Conservation (phyloP, 179 eudicot genomes). For the Carnegiea gigantea region DNA sequence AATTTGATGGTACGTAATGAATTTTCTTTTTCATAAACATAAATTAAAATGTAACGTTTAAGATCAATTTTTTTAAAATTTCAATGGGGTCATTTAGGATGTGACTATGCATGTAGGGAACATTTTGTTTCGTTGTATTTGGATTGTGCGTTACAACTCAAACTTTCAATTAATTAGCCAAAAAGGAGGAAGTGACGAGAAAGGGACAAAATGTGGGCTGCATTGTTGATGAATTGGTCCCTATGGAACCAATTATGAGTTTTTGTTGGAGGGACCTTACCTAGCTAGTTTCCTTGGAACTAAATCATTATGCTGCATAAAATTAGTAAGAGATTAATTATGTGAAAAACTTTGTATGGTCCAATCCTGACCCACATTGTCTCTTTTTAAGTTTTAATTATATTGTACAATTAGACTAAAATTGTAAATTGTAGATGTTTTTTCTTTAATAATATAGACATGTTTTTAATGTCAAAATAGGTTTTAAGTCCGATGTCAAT, state of each 20-base stretch:
- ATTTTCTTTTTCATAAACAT: too few relatives aligned
- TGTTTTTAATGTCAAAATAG: too few relatives aligned
- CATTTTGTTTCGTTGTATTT: not conserved
- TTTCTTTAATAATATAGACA: too few relatives aligned
- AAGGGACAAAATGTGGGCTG: not conserved
- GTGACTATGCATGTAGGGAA: not conserved
- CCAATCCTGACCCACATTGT: too few relatives aligned
- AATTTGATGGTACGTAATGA: too few relatives aligned
- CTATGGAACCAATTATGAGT: not conserved
- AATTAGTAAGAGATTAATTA: not conserved
- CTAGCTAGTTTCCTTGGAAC: not conserved
- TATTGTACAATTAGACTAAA: too few relatives aligned
- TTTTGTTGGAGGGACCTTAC: not conserved
- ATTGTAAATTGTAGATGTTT: too few relatives aligned
- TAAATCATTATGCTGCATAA: not conserved
- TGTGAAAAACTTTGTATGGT: not conserved
- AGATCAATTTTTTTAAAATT: too few relatives aligned
- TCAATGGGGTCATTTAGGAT: too few relatives aligned
- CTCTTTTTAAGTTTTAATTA: not conserved
- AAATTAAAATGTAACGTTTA: too few relatives aligned
- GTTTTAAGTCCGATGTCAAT: too few relatives aligned
- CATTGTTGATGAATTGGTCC: not conserved
- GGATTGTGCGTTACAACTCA: not conserved
- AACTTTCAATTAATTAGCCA: constrained; percentile 1
- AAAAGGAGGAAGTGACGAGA: constrained; percentile 2